Percentiles rank a stretch among this genome's conserved stretches.
These are phyloP conservation scores for Bacidia gigantensis DNA, from an alignment of 495 filamentous ascomycete species.

Conservation along the genomic window DNA sequence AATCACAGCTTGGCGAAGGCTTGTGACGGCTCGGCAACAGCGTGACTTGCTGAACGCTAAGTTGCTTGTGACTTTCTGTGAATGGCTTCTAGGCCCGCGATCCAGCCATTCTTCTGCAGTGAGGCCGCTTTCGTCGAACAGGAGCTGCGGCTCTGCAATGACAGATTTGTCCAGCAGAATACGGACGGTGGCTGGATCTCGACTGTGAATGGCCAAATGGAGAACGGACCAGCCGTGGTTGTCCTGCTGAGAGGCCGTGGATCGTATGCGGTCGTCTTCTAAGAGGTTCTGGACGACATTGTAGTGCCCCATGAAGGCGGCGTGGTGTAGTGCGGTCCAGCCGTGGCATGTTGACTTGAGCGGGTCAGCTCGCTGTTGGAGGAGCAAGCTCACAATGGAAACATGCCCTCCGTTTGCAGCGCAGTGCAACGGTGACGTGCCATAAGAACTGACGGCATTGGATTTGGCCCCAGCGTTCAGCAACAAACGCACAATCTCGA, in stretches of 20 bases:
- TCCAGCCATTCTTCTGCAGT: slow-evolving; percentile 26
- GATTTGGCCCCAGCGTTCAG: slow-evolving; percentile 17
- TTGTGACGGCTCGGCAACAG: slow-evolving; percentile 23
- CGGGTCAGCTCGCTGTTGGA: slow-evolving; percentile 17
- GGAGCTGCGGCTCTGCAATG: slow-evolving; percentile 8
- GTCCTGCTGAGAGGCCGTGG: slow-evolving; percentile 20
- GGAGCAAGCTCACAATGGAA: slow-evolving; percentile 22
- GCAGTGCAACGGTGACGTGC: slow-evolving; percentile 23
- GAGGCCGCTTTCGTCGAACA: slow-evolving; percentile 22
- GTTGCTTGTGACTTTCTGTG: slow-evolving; percentile 20
- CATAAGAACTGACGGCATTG: slow-evolving; percentile 23
- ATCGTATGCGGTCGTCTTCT: slow-evolving; percentile 18
- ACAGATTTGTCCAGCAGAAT: slow-evolving; percentile 18
- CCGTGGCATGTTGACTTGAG: slow-evolving; percentile 20
- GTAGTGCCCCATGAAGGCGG: not conserved
- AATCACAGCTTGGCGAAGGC: slow-evolving; percentile 20
- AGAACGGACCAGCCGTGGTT: slow-evolving; percentile 27
- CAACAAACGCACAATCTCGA: slow-evolving; percentile 21
- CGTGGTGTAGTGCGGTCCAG: not conserved
- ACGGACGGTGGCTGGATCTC: slow-evolving; percentile 18
- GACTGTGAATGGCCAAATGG: slow-evolving; percentile 23
- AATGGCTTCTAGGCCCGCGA: slow-evolving; percentile 19
- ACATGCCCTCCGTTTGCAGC: slow-evolving; percentile 24
- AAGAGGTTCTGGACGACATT: not conserved
- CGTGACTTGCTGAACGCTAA: slow-evolving; percentile 23